Percentiles rank a stretch among this genome's conserved stretches.
Conservation (phyloP, 495 filamentous ascomycete species). For the Penicillium riverlandense region DNA sequence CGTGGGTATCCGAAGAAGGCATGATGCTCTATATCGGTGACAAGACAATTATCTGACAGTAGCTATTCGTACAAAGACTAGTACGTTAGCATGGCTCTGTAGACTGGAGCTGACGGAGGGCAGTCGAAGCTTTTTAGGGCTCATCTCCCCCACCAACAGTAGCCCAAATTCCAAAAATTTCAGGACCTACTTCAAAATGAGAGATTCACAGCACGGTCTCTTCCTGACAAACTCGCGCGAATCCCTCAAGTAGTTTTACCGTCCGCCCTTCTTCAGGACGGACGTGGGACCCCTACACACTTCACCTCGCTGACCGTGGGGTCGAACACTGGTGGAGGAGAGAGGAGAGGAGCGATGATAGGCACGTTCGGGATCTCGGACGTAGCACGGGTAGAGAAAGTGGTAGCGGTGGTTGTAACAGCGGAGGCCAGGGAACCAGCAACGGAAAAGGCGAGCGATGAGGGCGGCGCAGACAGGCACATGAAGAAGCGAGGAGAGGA, state of each 20-base stretch:
- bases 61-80: conserved; percentile 4
- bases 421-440: conserved; percentile 23
- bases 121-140: conserved; percentile 6
- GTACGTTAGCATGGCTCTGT: conserved; percentile 5
- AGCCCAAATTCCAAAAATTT: neutral
- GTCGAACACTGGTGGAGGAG: conserved; percentile 14
- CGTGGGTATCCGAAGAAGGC: conserved; percentile 16
- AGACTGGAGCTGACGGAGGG: conserved; percentile 9
- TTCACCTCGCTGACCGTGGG: conserved; percentile 29
- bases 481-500: conserved; percentile 28
- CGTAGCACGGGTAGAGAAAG: neutral
- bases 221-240: neutral
- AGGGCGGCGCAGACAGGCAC: conserved; percentile 28
- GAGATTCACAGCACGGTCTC: neutral
- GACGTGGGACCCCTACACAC: conserved; percentile 50
- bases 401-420: conserved; percentile 6
- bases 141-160: conserved; percentile 13
- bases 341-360: conserved; percentile 1
- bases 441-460: conserved; percentile 26
- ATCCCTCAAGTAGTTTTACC: conserved; percentile 34
- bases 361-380: conserved; percentile 8
- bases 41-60: conserved; percentile 7
- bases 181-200: conserved; percentile 12
- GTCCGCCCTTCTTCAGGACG: conserved; percentile 56
- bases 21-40: conserved; percentile 9